phyloP scores from a whole-genome alignment of 2,329 filamentous ascomycete genomes.

The Fusarium mundagurra region DNA sequence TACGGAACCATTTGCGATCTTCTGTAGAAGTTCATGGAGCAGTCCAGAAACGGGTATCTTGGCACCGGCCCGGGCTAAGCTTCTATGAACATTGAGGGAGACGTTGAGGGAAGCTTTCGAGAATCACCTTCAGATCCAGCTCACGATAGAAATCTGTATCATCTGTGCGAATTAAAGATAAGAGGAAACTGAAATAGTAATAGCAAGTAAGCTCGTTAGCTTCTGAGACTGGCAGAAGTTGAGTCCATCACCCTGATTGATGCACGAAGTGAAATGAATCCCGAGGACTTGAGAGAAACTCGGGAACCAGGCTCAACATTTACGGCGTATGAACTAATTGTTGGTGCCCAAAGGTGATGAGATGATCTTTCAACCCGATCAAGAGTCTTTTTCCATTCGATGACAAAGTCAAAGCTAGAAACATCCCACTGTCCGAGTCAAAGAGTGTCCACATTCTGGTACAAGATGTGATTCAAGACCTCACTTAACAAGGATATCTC shows the following conservation, averaged over 20 bases:
- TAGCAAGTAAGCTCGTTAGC: accelerated
- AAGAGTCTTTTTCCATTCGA: background rate
- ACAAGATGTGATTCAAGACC: background rate
- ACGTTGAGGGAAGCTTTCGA: background rate
- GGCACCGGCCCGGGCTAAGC: too few relatives aligned
- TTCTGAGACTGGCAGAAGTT: background rate
- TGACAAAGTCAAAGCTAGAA: background rate
- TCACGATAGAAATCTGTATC: background rate
- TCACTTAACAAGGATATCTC: background rate
- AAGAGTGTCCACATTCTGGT: background rate
- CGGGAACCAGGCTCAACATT: background rate
- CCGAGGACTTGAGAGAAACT: background rate
- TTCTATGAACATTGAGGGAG: background rate
- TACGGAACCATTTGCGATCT: accelerated
- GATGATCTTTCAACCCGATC: background rate
- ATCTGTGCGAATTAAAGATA: too few relatives aligned
- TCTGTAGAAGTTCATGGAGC: accelerated
- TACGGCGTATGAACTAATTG: too few relatives aligned
- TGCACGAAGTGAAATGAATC: too few relatives aligned
- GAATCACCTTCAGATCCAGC: background rate
- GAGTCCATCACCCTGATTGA: background rate
- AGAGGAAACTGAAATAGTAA: too few relatives aligned
- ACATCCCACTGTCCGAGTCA: background rate
- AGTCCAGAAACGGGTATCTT: background rate
- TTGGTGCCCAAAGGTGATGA: background rate